phyloP scores from a whole-genome alignment of 2,329 filamentous ascomycete genomes.

The Didymella segeticola region DNA sequence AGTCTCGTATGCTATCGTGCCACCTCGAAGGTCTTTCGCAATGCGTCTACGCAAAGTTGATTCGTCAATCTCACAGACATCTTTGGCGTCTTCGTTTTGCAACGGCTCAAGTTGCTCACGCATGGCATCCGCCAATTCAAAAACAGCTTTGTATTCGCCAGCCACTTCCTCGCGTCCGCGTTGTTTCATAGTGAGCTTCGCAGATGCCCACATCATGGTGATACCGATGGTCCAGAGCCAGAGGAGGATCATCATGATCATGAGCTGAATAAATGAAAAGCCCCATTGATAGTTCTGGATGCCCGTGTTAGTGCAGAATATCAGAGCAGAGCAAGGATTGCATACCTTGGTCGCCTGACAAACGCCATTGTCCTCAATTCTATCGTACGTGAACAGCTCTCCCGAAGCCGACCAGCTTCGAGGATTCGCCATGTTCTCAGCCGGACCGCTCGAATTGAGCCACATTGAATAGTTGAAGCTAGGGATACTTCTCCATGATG shows the following conservation, averaged over 20 bases:
- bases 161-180: slow-evolving; percentile 6
- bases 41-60: neutral
- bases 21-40: slow-evolving; percentile 5
- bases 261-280: slow-evolving; percentile 30
- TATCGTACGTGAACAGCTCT: neutral
- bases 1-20: slow-evolving; percentile 23
- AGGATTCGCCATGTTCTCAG: too few relatives aligned
- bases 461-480: too few relatives aligned
- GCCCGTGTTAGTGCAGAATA: neutral
- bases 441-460: too few relatives aligned
- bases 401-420: too few relatives aligned
- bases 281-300: slow-evolving; percentile 30
- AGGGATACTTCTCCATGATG: too few relatives aligned
- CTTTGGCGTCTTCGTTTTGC: neutral
- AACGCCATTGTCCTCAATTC: neutral
- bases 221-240: slow-evolving; percentile 24
- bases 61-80: neutral
- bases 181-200: slow-evolving; percentile 10
- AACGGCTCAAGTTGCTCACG: slow-evolving; percentile 6
- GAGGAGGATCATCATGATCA: slow-evolving; percentile 15
- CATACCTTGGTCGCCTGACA: slow-evolving; percentile 4
- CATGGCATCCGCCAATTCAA: slow-evolving; percentile 28
- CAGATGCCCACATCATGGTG: slow-evolving; percentile 13
- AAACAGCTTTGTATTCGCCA: slow-evolving; percentile 24
- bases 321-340: too few relatives aligned